Base-by-base conservation (phyloP, 164 flowering plant genomes). In the Aristolochia contorta region DNA sequence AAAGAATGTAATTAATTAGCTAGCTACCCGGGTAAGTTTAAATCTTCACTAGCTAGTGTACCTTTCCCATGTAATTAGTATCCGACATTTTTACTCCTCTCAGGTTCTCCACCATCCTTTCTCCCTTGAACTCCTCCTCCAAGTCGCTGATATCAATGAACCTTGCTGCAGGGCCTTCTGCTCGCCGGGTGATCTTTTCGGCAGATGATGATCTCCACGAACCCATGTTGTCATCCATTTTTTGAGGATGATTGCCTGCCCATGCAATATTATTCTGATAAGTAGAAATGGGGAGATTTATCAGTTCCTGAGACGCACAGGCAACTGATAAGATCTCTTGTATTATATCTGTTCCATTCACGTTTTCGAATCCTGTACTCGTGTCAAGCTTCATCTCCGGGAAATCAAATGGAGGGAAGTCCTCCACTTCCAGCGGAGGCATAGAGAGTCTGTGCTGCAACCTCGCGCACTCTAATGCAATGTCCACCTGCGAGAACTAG, bases 391-490 rank as follows among this genome's bases (percentile, higher is more conserved):
- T n/a, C 70, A 43, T 41, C 43, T 74, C 69, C 0, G 60, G 45
- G 25, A 58, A 30, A 47, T 69, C 73, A 19, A 62, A 69, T 43
- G 79, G 79, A 24, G 89, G 81, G 50, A 75, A 71, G 57, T 83
- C 91, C 21, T 82, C 83, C 27, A 78, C 79, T 41, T 85, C 81
- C 65, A 91, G 60, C 30, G 87, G 92, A 30, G 96, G 92, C 68
- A 84, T 41, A 10, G 83, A 50, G 47, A 84, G 71, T 30, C 87
- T 58, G 62, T 89, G 84, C 59, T 91, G 92, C 74, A 91, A 54
- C 72, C 89, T 79, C 13, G 94, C 87, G 68, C 96, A 82, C 60
- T 89, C 92, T 53, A 86, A 56, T 62, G 92, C 96, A 48, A 85
- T 67, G 56, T 85, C 90, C 46, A 84, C 94, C 95, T 89, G 69